These are phyloP conservation scores for Luffa aegyptiaca DNA, from an alignment of 306 rosid genomes.

Conservation along the genomic window DNA sequence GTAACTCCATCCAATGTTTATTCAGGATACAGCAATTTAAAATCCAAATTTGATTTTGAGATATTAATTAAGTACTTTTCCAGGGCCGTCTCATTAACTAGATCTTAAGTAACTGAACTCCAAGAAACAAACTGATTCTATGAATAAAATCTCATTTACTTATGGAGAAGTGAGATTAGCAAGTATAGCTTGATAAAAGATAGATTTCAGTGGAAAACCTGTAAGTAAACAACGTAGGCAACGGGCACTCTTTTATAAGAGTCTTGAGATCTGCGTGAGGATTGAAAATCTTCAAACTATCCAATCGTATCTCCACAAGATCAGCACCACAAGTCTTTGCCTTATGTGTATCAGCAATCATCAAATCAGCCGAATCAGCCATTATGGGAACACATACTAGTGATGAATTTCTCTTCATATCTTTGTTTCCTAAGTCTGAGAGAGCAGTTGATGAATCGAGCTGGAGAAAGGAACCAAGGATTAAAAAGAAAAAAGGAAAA, in stretches of 20 bases:
- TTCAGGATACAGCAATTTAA: neutral
- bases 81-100: neutral
- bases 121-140: neutral
- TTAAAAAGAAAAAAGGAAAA: neutral
- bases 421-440: neutral
- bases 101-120: neutral
- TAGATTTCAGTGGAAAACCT: slow-evolving; percentile 16
- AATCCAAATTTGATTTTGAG: neutral
- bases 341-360: slow-evolving; percentile 29
- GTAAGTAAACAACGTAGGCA: slow-evolving; percentile 41
- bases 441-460: neutral
- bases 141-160: neutral
- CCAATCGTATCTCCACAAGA: slow-evolving; percentile 41
- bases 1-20: neutral
- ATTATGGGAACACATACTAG: slow-evolving; percentile 36
- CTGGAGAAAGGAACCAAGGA: neutral
- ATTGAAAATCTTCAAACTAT: slow-evolving; percentile 33
- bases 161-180: neutral
- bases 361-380: slow-evolving; percentile 31
- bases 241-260: slow-evolving; percentile 23
- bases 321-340: slow-evolving; percentile 43
- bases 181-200: neutral
- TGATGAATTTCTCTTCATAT: slow-evolving; percentile 27
- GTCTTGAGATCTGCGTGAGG: slow-evolving; percentile 28
- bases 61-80: neutral